A percentile compares a stretch with the other conserved stretches of the same genome.
These are phyloP conservation scores for Ceraceosorus guamensis DNA, from an alignment of 1,284 basidiomycete species.

Conservation along the genomic window DNA sequence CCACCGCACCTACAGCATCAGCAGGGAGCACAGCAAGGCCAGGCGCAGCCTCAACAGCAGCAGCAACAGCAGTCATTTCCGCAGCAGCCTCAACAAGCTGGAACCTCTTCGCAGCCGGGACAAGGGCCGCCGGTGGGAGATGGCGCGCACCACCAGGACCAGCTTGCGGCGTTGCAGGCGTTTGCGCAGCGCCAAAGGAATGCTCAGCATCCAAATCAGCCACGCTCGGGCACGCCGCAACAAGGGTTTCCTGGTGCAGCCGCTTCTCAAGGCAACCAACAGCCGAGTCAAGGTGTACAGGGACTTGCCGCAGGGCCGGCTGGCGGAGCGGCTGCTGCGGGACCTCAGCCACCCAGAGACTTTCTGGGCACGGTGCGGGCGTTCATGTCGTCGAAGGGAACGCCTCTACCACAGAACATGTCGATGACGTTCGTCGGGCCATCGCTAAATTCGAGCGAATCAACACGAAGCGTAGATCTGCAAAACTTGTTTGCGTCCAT, in stretches of 20 bases:
- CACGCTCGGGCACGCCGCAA: not conserved
- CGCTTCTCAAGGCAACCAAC: too few relatives aligned
- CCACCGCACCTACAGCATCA: conserved; percentile 6
- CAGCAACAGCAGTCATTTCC: conserved; percentile 10
- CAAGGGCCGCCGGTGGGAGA: conserved; percentile 2
- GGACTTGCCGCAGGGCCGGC: too few relatives aligned
- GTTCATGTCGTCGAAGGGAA: conserved; percentile 36
- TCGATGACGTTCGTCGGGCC: conserved; percentile 32
- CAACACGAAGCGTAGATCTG: conserved; percentile 31
- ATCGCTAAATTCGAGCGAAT: conserved; percentile 23
- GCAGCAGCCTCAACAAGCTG: conserved; percentile 7
- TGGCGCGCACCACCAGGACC: conserved; percentile 12
- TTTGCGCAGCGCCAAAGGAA: conserved; percentile 12
- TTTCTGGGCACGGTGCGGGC: conserved; percentile 33
- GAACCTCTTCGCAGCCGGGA: not conserved
- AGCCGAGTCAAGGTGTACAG: too few relatives aligned
- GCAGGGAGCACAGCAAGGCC: conserved; percentile 6
- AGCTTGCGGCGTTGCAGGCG: conserved; percentile 12
- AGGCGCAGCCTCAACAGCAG: conserved; percentile 7
- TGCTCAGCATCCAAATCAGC: not conserved
- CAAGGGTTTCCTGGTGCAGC: too few relatives aligned
- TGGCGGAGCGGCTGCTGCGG: too few relatives aligned
- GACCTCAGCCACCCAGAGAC: conserved; percentile 11
- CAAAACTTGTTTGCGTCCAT: conserved; percentile 35
- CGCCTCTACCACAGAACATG: conserved; percentile 25